These are phyloP conservation scores for Amphichorda felina DNA, from an alignment of 2,329 filamentous ascomycete species.

Conservation along the genomic window DNA sequence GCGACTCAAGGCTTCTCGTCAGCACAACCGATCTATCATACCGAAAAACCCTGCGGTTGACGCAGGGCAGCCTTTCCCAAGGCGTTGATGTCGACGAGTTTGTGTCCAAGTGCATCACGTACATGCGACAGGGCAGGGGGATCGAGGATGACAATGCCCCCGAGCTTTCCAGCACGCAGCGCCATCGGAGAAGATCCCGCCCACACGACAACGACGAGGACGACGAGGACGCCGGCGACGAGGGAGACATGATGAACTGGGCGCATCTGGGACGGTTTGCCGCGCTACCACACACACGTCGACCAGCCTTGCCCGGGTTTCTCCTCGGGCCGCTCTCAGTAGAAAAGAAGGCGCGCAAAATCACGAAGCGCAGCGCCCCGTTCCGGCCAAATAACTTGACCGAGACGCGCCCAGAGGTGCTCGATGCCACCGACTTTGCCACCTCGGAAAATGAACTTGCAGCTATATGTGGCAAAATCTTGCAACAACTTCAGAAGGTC, in stretches of 20 bases:
- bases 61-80: conserved; percentile 58
- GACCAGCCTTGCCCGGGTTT: conserved; percentile 72
- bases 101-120: conserved; percentile 77
- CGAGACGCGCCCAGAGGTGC: conserved; percentile 66
- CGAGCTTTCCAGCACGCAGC: conserved; percentile 37
- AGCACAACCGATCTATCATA: conserved; percentile 69
- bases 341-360: conserved; percentile 68
- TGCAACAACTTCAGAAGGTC: conserved; percentile 42
- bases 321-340: conserved; percentile 81
- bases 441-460: conserved; percentile 72
- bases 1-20: conserved; percentile 81
- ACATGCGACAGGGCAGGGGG: conserved; percentile 61
- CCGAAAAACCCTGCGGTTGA: conserved; percentile 64
- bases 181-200: conserved; percentile 25
- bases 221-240: conserved; percentile 52
- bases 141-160: conserved; percentile 37
- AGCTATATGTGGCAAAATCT: conserved; percentile 64
- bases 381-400: conserved; percentile 56
- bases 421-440: conserved; percentile 62
- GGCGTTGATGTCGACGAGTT: conserved; percentile 88
- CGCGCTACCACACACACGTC: conserved; percentile 58
- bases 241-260: conserved; percentile 78
- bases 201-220: conserved; percentile 31
- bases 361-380: conserved; percentile 57
- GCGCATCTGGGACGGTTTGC: conserved; percentile 67